phyloP scores from a whole-genome alignment of 129 eudicot species.

The Saussurea involucrata region DNA sequence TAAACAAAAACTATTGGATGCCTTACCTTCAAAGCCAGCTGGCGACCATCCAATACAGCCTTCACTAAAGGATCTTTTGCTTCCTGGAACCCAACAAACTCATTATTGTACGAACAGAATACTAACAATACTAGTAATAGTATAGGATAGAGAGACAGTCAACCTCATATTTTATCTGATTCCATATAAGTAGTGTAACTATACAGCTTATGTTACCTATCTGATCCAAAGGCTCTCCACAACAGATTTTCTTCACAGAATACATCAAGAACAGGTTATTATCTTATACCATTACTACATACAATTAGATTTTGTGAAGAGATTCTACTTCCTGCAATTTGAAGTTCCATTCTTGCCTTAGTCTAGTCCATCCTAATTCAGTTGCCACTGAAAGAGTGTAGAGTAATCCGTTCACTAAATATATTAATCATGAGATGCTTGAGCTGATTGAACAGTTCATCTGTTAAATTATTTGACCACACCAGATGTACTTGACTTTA shows the following conservation, averaged over 20 bases:
- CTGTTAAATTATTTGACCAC: not conserved
- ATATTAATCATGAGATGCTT: not conserved
- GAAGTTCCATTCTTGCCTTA: too few relatives aligned
- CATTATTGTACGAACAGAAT: not conserved
- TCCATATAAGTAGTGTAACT: not conserved
- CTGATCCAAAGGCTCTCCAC: too few relatives aligned
- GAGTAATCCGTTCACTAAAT: not conserved
- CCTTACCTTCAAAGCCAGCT: conserved; percentile 86
- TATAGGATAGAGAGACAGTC: not conserved
- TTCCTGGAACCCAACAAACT: conserved; percentile 48
- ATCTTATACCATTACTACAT: not conserved
- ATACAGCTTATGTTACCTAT: not conserved
- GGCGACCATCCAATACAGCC: conserved; percentile 99
- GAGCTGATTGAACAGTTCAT: not conserved
- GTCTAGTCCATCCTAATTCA: too few relatives aligned
- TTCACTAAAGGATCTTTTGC: conserved; percentile 95
- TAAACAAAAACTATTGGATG: not conserved
- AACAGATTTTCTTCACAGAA: not conserved
- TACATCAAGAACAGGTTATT: not conserved
- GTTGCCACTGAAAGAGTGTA: not conserved
- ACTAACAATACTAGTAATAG: not conserved
- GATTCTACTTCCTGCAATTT: not conserved
- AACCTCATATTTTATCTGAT: not conserved
- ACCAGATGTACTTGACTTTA: not conserved
- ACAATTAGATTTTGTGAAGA: not conserved